Base-by-base conservation (phyloP, 495 filamentous ascomycete genomes). In the Tuber brumale region DNA sequence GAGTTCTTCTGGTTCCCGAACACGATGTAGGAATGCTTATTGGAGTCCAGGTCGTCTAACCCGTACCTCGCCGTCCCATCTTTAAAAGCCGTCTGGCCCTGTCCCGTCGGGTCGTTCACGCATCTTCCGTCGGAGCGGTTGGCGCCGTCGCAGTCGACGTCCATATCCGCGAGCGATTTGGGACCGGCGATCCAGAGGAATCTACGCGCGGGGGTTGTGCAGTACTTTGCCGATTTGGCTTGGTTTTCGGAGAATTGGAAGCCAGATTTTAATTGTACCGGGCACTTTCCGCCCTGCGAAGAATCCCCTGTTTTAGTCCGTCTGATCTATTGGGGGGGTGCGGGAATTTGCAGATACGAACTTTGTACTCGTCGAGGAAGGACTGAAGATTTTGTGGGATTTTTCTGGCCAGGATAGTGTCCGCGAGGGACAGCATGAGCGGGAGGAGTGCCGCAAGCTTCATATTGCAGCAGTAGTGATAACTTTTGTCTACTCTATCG, bases 71-170 rank as follows among this genome's bases (percentile, higher is more conserved):
- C 77, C 31, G 90, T 84, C 12, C 84, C 76, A 69, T 87, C 84
- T 75, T 87, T 80, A 83, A 90, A 91, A 0, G 87, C 84, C 4
- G 90, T 91, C 70, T 85, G 79, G 51, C 80, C 78, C 81, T 92
- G 89, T 1, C 86, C 88, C 57, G 86, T 85, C 1, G 73, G 77
- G 70, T 88, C 89, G 71, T 85, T 85, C 31, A 80, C 82, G 77
- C 89, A 90, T 74, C 87, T 87, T 0, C 87, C 88, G 0, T 82
- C 81, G 6, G 83, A 80, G 16, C 84, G 81, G 74, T 89, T 86
- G n/a, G 83, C 81, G 10, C 90, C 91, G 79, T 92, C 89, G 81
- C 91, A 92, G 83, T 92, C 90, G 73, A 92, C 85, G 80, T 92
- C 90, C 89, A 92, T 91, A 82, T 89, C 85, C 37, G 77, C 76